A percentile compares a stretch with the other conserved stretches of the same genome.
Evolutionary conservation across 1,139 yeast genomes (phyloP).

Genomic region (Saccharomyces hybrid): DNA sequence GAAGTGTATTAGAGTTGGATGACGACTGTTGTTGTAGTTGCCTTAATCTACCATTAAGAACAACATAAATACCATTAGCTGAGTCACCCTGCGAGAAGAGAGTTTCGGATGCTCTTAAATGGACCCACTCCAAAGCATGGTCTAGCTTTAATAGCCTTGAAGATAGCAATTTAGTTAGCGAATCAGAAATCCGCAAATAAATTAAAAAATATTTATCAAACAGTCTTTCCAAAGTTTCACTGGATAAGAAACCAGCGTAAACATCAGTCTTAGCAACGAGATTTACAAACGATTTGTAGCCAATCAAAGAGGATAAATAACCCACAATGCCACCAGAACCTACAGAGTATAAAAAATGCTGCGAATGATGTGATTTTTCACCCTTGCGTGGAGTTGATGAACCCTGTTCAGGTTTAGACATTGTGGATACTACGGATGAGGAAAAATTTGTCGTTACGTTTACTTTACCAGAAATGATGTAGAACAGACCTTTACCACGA

Average conservation of each 20-base stretch:
- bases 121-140: conserved; percentile 93
- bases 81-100: conserved; percentile 76
- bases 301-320: conserved; percentile 71
- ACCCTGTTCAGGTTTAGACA: conserved; percentile 12
- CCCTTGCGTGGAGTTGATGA: conserved; percentile 1
- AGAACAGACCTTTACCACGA: conserved; percentile 68
- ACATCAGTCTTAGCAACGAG: conserved; percentile 52
- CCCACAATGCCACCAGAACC: conserved; percentile 83
- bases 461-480: conserved; percentile 68
- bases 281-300: conserved; percentile 70
- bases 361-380: conserved; percentile 20
- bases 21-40: conserved; percentile 37
- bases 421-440: conserved; percentile 7
- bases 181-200: conserved; percentile 69
- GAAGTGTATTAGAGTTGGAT: not conserved
- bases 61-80: conserved; percentile 89
- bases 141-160: conserved; percentile 67
- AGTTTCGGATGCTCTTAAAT: conserved; percentile 74
- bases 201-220: conserved; percentile 72
- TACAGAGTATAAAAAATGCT: conserved; percentile 49
- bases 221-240: conserved; percentile 52
- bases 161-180: conserved; percentile 59
- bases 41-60: conserved; percentile 81
- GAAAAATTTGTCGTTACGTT: conserved; percentile 43
- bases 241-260: conserved; percentile 67